A percentile compares a stretch with the other conserved stretches of the same genome.
Evolutionary conservation across 352 stramenopile species (phyloP).

Genomic region (Phytophthora melonis): DNA sequence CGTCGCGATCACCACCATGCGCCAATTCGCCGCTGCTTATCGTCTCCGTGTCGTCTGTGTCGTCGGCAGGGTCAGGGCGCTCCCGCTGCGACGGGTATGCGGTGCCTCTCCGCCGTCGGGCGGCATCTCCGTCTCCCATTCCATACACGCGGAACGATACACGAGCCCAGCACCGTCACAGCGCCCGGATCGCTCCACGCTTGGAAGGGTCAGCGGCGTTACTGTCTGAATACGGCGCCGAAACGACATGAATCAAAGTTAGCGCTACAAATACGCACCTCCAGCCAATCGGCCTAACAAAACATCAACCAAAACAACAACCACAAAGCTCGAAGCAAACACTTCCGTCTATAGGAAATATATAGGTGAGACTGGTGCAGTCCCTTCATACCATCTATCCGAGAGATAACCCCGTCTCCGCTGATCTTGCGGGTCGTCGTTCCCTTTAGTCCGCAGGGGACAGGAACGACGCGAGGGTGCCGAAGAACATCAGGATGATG

Average conservation of each 20-base stretch:
- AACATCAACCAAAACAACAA: too few species aligned
- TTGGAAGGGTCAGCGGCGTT: slow-evolving; percentile 11
- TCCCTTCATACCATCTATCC: slow-evolving; percentile 29
- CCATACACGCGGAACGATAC: slow-evolving; percentile 17
- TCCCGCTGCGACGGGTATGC: slow-evolving; percentile 7
- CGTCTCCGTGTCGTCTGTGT: slow-evolving; percentile 13
- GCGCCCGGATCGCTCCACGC: slow-evolving; percentile 4
- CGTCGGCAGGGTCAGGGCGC: neutral
- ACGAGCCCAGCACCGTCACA: slow-evolving; percentile 8
- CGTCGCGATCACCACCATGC: slow-evolving; percentile 10
- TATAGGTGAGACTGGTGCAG: slow-evolving; percentile 21
- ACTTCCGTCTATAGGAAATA: slow-evolving; percentile 33
- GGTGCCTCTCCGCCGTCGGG: slow-evolving; percentile 10
- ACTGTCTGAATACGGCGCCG: neutral
- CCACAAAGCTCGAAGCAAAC: slow-evolving; percentile 2
- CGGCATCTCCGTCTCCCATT: slow-evolving; percentile 21
- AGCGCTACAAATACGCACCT: neutral
- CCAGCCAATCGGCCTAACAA: too few species aligned
- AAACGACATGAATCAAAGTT: neutral
- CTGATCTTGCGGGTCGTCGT: neutral
- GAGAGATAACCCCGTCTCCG: neutral
- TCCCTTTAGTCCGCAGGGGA: slow-evolving; percentile 62
- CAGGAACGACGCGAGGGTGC: slow-evolving; percentile 83
- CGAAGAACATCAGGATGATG: slow-evolving; percentile 76
- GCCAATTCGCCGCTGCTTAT: slow-evolving; percentile 19